Base-by-base conservation (phyloP, 1,284 basidiomycete species). In the Pterula multifida region DNA sequence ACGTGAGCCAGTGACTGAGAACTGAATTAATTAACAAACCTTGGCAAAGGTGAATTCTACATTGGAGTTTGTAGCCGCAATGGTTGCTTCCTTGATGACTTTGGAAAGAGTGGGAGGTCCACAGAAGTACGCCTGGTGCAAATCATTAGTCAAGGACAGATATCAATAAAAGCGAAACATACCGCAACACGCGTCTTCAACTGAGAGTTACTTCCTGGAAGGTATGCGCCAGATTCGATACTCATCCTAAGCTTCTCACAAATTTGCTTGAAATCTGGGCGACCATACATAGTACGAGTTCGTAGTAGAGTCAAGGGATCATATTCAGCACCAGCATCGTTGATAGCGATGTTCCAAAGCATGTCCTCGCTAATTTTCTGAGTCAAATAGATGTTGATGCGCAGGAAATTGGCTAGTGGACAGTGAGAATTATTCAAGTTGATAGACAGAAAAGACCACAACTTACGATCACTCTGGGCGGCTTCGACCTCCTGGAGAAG, bases 291-390 rank as follows among this genome's bases (percentile, higher is more conserved):
- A 6, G 90, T 93, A 45, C 85, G 82, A 13, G 87, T 80, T 50
- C 84, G 80, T 50, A 93, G 78, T 32, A 90, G 75, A 2, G 90
- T 93, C 53, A 94, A 69, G 23, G 90, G 87, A 62, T 93, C 90
- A 60, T 84, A 88, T 50, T 81, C 78, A 11, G 82, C 78, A 53
- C 83, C 83, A n/a, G 80, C 81, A 57, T 87, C 82, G 59, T 93
- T 91, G 55, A 94, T 77, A 3, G 85, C 81, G 55, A 94, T 90
- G 65, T 93, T 93, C 81, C 86, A 89, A 42, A 93, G 72, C 78
- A 87, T 89, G 65, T 90, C 85, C 58, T 86, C 79, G 52, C 73
- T 72, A 57, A 93, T 79, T 71, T 85, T 87, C 66, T 90, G 85
- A 2, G 90, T 94, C 49, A 93, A 73, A 65, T 91, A 94, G 57